phyloP scores from a whole-genome alignment of 345 rosid genomes.

The Melaleuca quinquenervia region DNA sequence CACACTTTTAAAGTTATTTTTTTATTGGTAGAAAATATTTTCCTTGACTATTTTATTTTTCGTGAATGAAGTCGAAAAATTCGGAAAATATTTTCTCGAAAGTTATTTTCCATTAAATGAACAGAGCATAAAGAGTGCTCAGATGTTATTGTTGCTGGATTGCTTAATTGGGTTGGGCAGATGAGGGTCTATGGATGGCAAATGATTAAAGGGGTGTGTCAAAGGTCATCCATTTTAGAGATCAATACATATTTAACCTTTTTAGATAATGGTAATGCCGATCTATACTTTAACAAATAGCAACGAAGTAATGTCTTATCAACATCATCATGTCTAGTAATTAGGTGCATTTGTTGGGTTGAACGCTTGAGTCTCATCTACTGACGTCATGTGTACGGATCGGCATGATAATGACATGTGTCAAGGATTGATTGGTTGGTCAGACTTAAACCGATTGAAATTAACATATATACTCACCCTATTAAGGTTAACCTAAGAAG shows the following conservation, averaged over 20 bases:
- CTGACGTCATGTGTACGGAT: accelerated
- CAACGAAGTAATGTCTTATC: not conserved
- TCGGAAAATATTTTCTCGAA: too few species aligned
- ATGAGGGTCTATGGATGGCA: not conserved
- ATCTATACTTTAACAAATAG: not conserved
- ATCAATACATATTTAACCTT: not conserved
- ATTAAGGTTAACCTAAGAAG: not conserved
- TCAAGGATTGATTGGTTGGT: not conserved
- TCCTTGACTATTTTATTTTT: too few species aligned
- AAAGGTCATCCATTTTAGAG: not conserved
- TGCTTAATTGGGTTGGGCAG: not conserved
- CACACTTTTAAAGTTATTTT: too few species aligned
- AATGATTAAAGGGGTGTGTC: not conserved
- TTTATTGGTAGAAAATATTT: too few species aligned
- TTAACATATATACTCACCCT: not conserved
- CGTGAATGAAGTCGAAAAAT: too few species aligned
- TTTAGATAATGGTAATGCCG: not conserved
- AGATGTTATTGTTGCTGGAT: not conserved
- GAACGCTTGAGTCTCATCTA: not conserved
- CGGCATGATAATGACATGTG: not conserved
- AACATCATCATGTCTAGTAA: accelerated
- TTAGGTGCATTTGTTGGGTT: not conserved
- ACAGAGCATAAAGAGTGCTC: too few species aligned
- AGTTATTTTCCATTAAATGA: too few species aligned
- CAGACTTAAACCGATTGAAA: not conserved